Percentiles rank a stretch among this genome's conserved stretches.
Evolutionary conservation across 805 yeast genomes (phyloP).

Genomic region (Ogataea pini): DNA sequence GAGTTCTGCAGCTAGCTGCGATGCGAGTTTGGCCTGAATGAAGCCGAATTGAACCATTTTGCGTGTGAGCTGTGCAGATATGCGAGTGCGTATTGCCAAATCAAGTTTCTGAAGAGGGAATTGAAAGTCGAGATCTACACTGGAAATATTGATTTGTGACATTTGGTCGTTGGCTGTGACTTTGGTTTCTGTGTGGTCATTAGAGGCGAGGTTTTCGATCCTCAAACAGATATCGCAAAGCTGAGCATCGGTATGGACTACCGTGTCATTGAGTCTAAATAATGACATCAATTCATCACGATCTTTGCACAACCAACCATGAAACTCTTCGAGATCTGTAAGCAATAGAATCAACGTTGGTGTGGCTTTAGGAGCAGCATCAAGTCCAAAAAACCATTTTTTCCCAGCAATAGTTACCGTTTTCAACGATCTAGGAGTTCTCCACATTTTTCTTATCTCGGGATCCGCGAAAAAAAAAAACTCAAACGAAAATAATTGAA

Average conservation of each 20-base stretch:
- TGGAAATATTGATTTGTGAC: not conserved
- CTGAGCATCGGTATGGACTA: conserved; percentile 8
- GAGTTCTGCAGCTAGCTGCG: conserved; percentile 18
- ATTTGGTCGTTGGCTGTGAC: not conserved
- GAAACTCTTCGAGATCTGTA: conserved; percentile 8
- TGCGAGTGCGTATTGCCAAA: not conserved
- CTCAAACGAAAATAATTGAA: not conserved
- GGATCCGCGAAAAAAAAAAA: not conserved
- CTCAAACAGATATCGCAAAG: conserved; percentile 4
- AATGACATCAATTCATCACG: conserved; percentile 5
- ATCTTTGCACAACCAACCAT: conserved; percentile 7
- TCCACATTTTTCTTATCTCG: not conserved
- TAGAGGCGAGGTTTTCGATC: not conserved
- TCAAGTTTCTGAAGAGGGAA: conserved; percentile 10
- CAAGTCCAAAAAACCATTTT: conserved; percentile 4
- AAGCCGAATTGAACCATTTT: conserved; percentile 13
- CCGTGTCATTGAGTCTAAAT: conserved; percentile 14
- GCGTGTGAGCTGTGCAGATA: conserved; percentile 4
- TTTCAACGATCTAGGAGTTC: not conserved
- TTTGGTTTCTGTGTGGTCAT: not conserved
- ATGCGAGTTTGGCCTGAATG: conserved; percentile 13
- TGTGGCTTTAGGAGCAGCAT: not conserved
- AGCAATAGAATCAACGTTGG: conserved; percentile 6
- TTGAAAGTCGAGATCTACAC: conserved; percentile 15
- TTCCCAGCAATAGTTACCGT: not conserved